Base-by-base conservation (phyloP, 345 rosid species). In the Eutrema heterophyllum region DNA sequence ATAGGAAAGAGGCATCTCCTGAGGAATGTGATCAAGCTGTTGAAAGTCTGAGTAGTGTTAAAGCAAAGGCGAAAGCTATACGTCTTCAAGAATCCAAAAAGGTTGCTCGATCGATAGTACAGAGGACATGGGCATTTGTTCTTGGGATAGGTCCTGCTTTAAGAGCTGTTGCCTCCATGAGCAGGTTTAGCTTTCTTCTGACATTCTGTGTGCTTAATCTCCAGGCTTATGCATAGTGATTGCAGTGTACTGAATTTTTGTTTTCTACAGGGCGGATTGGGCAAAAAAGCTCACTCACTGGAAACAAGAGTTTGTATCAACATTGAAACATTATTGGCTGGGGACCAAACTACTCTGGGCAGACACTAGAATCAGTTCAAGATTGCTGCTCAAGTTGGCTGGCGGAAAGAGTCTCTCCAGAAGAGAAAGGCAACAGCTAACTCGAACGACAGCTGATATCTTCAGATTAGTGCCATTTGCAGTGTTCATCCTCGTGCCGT, bases 341-440 rank as follows among this genome's bases (percentile, higher is more conserved):
- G 94, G 94, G 64, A 81, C 74, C 16, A 86, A 88, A 63, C 77
- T 88, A 38, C 78, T 88, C 46, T 84, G 88, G 91, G 86, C 80
- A 53, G 91, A 88, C 79, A 85, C 84, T 46, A 86, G 89, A 74
- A 88, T 88, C 75, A 78, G 94, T 74, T 83, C 89, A 38, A 80
- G 89, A 59, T 78, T 88, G 83, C 81, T 88, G 57, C 76, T 83
- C 49, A 88, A 88, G 79, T 82, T 88, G 76, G 85, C 88, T 54
- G 81, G 80, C 56, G 94, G 94, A 58, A 86, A 86, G 82, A 85
- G 91, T 80, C 83, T 88, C 51, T 85, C 94, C 43, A 84, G 96
- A 79, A 88, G 97, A 83, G 93, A 92, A 82, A 86, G 90, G 71
- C 96, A 92, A 73, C 97, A 92, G 79, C 84, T 92, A n/a, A 92